Conservation (phyloP, 805 yeast genomes). For the Metschnikowia cerradonensis region DNA sequence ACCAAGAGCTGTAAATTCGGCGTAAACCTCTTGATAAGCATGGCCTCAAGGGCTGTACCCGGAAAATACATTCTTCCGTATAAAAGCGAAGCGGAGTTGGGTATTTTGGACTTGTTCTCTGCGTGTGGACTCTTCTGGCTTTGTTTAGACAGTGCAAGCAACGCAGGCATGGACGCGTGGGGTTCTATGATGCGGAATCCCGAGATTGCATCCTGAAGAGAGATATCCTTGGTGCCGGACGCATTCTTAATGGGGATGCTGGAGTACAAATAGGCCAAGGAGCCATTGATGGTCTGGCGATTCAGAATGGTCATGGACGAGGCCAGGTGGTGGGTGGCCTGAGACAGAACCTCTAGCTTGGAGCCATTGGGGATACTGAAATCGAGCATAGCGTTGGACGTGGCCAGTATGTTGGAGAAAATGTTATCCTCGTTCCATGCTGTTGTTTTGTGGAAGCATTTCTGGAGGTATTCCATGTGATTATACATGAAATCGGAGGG, state of each 20-base stretch:
- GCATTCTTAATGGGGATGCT: constrained; percentile 53
- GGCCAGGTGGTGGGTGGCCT: constrained; percentile 64
- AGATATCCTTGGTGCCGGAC: constrained; percentile 46
- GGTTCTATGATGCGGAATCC: constrained; percentile 64
- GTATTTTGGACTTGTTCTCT: background rate
- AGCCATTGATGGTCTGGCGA: constrained; percentile 65
- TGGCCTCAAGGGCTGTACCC: constrained; percentile 79
- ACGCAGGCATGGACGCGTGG: constrained; percentile 10
- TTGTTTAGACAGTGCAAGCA: background rate
- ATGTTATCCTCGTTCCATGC: constrained; percentile 79
- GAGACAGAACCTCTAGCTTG: constrained; percentile 63
- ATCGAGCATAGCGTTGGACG: constrained; percentile 65
- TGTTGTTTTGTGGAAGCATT: constrained; percentile 64
- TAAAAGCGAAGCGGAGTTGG: constrained; percentile 38
- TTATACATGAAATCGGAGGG: constrained; percentile 49
- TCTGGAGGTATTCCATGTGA: constrained; percentile 83
- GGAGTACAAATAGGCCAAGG: constrained; percentile 76
- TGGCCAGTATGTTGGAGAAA: constrained; percentile 70
- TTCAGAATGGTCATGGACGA: constrained; percentile 70
- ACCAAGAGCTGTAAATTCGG: constrained; percentile 59
- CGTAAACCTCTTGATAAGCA: constrained; percentile 65
- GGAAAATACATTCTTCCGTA: constrained; percentile 92
- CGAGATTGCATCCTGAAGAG: constrained; percentile 63
- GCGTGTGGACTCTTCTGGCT: background rate
- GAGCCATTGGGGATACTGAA: constrained; percentile 69